phyloP scores from a whole-genome alignment of 805 yeast genomes.

The Starmerella bombicola region DNA sequence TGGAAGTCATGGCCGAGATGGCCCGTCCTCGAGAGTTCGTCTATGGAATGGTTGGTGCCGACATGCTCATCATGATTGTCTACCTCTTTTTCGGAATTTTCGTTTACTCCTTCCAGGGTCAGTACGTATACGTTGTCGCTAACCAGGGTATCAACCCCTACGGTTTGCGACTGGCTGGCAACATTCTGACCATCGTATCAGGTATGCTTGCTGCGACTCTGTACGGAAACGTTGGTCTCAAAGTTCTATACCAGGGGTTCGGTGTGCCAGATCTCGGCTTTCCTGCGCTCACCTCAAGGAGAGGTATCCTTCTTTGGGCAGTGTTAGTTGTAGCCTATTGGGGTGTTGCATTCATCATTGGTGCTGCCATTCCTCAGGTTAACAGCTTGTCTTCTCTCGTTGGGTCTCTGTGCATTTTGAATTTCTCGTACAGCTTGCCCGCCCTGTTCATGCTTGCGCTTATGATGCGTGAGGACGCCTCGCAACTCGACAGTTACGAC shows the following conservation, averaged over 20 bases:
- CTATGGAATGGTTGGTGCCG: constrained; percentile 37
- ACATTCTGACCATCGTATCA: constrained; percentile 31
- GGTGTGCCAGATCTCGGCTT: constrained; percentile 27
- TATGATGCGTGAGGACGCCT: constrained; percentile 16
- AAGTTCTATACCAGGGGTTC: constrained; percentile 35
- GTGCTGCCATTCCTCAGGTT: constrained; percentile 37
- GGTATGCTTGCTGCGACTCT: constrained; percentile 37
- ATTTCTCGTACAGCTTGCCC: constrained; percentile 39
- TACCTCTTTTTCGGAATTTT: constrained; percentile 36
- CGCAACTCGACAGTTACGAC: constrained; percentile 12
- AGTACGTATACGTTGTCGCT: constrained; percentile 30
- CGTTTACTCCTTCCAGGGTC: constrained; percentile 37
- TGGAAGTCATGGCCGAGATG: constrained; percentile 40
- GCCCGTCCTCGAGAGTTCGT: constrained; percentile 38
- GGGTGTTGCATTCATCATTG: constrained; percentile 35
- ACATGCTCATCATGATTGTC: constrained; percentile 31
- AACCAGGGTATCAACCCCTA: constrained; percentile 32
- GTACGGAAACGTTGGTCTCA: constrained; percentile 38
- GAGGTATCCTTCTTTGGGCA: constrained; percentile 32
- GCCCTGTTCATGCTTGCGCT: constrained; percentile 20
- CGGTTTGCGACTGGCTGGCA: constrained; percentile 30
- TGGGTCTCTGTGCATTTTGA: constrained; percentile 36
- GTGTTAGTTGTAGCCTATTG: constrained; percentile 32
- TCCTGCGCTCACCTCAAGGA: constrained; percentile 28
- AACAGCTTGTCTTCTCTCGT: constrained; percentile 31